phyloP scores from a whole-genome alignment of 2,329 filamentous ascomycete genomes.

The Cercospora sp. region DNA sequence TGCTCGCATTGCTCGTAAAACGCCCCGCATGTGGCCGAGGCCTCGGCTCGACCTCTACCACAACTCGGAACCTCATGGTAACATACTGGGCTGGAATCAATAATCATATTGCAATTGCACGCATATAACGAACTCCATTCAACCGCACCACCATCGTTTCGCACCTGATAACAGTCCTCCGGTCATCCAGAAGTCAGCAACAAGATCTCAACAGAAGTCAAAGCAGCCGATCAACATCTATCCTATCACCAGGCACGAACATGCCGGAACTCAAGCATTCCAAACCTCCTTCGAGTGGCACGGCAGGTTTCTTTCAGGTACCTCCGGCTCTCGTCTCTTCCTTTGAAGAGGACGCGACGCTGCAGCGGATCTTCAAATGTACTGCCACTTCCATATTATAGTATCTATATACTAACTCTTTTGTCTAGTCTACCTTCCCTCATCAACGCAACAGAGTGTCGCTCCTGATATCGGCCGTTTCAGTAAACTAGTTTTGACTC shows the following conservation, averaged over 20 bases:
- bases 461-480: not conserved
- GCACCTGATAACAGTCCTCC: too few species aligned
- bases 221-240: not conserved
- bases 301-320: constrained; percentile 3
- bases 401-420: not conserved
- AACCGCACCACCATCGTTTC: too few species aligned
- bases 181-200: too few species aligned
- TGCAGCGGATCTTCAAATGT: constrained; percentile 3
- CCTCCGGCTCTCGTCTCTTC: not conserved
- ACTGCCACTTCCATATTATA: not conserved
- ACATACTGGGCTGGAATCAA: not conserved
- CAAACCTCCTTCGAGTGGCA: not conserved
- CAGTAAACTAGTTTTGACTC: constrained; percentile 1
- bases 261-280: not conserved
- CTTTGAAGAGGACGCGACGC: constrained; percentile 1
- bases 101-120: not conserved
- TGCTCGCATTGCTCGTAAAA: not conserved
- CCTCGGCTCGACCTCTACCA: not conserved
- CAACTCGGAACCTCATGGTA: not conserved
- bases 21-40: not conserved
- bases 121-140: too few species aligned
- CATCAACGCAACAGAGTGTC: not conserved
- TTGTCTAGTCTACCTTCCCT: not conserved
- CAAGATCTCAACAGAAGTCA: too few species aligned
- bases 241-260: too few species aligned